These are phyloP conservation scores for Phytopythium litorale DNA, from an alignment of 352 stramenopile genomes.

Conservation along the genomic window DNA sequence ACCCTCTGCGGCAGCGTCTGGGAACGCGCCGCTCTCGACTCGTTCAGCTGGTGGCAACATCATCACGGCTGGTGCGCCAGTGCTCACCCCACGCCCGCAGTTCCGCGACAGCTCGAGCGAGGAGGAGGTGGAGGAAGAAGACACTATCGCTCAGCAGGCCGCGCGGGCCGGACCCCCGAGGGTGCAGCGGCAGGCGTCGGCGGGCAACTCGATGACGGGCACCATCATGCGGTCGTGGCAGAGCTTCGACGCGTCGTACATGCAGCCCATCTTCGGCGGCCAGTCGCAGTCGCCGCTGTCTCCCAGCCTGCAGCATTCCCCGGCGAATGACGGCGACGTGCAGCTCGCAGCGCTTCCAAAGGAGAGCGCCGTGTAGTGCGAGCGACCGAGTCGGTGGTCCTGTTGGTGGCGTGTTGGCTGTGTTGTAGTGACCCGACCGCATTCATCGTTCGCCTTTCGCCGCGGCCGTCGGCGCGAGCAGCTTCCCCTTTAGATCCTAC, in stretches of 20 bases:
- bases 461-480: too few relatives aligned
- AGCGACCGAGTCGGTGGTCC: not conserved
- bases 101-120: constrained; percentile 61
- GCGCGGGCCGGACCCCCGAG: constrained; percentile 1
- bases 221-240: constrained; percentile 79
- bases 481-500: not conserved
- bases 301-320: constrained; percentile 8
- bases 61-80: constrained; percentile 9
- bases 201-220: constrained; percentile 43
- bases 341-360: constrained; percentile 37
- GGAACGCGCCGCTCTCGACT: not conserved
- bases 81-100: constrained; percentile 64
- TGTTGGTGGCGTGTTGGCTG: not conserved
- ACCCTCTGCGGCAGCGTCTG: not conserved
- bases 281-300: constrained; percentile 25
- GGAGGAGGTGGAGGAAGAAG: constrained; percentile 32
- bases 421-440: not conserved
- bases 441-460: not conserved
- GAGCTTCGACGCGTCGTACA: constrained; percentile 69
- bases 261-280: constrained; percentile 81
- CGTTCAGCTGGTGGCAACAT: not conserved
- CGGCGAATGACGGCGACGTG: constrained; percentile 8
- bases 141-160: constrained; percentile 10
- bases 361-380: constrained; percentile 37
- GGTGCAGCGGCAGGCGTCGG: constrained; percentile 14